Conservation (phyloP, 1,139 yeast species). For the Scheffersomyces parashehatae region DNA sequence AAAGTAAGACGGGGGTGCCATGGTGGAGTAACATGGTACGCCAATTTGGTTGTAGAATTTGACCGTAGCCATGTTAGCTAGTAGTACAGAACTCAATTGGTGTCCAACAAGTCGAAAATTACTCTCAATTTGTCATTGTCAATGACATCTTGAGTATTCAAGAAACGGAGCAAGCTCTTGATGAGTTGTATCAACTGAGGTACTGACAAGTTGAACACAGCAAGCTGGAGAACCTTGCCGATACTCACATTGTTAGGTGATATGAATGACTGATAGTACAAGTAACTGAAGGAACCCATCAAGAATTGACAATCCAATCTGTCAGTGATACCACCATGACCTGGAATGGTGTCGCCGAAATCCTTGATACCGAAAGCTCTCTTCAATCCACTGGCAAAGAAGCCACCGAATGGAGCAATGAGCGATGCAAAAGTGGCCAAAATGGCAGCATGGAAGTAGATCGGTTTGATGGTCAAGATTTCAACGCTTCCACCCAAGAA, state of each 20-base stretch:
- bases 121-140: slow-evolving; percentile 28
- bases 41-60: no score
- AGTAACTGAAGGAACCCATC: slow-evolving; percentile 94
- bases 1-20: no score
- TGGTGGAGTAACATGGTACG: no score
- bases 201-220: slow-evolving; percentile 67
- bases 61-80: slow-evolving; percentile 1
- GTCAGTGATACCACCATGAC: slow-evolving; percentile 98
- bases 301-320: slow-evolving; percentile 97
- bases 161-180: slow-evolving; percentile 60
- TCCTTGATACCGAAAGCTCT: slow-evolving; percentile 96
- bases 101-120: slow-evolving; percentile 30
- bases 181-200: slow-evolving; percentile 68
- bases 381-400: slow-evolving; percentile 94
- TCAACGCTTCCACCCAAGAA: slow-evolving; percentile 31
- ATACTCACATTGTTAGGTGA: slow-evolving; percentile 71
- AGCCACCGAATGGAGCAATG: slow-evolving; percentile 98
- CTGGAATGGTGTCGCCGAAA: slow-evolving; percentile 91
- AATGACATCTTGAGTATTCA: slow-evolving; percentile 56
- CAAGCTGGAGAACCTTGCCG: slow-evolving; percentile 72
- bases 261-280: slow-evolving; percentile 90
- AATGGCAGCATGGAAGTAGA: slow-evolving; percentile 82
- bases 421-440: slow-evolving; percentile 94
- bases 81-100: background rate
- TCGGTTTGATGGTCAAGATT: slow-evolving; percentile 72